Evolutionary conservation across 768 basidiomycete species (phyloP).

Genomic region (Trametes maxima): DNA sequence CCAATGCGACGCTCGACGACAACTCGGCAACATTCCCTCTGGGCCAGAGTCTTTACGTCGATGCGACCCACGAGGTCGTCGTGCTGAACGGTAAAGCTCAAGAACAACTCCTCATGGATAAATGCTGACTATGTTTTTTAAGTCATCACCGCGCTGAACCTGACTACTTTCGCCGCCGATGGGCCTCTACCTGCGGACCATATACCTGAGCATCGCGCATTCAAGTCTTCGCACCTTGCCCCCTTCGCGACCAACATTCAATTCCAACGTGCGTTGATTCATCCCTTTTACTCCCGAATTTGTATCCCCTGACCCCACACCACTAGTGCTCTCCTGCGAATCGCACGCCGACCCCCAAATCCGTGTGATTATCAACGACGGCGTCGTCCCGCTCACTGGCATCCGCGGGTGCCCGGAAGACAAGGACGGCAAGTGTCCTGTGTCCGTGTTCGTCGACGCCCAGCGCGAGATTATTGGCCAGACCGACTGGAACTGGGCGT

Average conservation of each 20-base stretch:
- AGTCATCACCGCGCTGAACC: conserved; percentile 86
- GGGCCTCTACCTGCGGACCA: conserved; percentile 80
- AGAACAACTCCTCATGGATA: not conserved
- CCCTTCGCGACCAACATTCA: conserved; percentile 90
- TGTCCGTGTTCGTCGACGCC: conserved; percentile 69
- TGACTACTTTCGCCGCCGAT: conserved; percentile 68
- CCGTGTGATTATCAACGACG: conserved; percentile 87
- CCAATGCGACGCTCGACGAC: conserved; percentile 80
- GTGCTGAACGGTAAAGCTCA: conserved; percentile 69
- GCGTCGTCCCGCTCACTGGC: conserved; percentile 76
- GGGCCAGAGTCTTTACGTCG: conserved; percentile 75
- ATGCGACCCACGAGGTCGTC: conserved; percentile 92
- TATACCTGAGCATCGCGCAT: conserved; percentile 64
- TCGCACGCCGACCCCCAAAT: conserved; percentile 54
- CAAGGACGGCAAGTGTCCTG: conserved; percentile 75
- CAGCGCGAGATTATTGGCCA: conserved; percentile 64
- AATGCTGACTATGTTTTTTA: conserved; percentile 9
- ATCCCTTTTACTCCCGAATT: not conserved
- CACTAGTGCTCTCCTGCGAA: conserved; percentile 33
- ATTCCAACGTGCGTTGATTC: conserved; percentile 68
- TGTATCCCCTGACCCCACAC: not conserved
- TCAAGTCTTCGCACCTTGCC: conserved; percentile 74
- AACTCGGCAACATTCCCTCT: conserved; percentile 71
- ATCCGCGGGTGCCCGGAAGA: conserved; percentile 74
- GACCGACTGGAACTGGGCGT: conserved; percentile 77